Evolutionary conservation across 371 early-diverging fungal species (phyloP).

Genomic region (Encephalitozoon cuniculi): DNA sequence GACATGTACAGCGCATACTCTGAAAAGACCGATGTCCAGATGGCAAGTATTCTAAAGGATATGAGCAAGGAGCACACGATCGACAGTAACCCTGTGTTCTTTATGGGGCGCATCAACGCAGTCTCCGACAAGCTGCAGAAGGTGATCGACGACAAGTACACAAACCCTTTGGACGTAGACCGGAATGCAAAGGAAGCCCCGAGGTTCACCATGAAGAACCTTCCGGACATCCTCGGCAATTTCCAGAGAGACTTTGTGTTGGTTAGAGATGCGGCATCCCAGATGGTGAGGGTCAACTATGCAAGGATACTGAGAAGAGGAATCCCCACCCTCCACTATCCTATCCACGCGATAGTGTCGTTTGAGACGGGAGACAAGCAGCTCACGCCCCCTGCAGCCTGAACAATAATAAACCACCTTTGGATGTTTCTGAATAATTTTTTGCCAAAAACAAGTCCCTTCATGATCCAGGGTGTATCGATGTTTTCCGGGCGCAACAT

Average conservation of each 20-base stretch:
- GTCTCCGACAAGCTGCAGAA: slow-evolving; percentile 6
- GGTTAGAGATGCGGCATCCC: neutral
- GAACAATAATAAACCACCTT: neutral
- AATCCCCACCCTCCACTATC: neutral
- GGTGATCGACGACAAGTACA: slow-evolving; percentile 1
- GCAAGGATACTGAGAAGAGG: slow-evolving; percentile 8
- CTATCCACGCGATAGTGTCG: slow-evolving; percentile 13
- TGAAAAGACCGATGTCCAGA: neutral
- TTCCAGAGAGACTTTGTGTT: slow-evolving; percentile 30
- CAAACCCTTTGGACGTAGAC: slow-evolving; percentile 20
- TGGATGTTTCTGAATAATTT: slow-evolving; percentile 5
- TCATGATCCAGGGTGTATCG: slow-evolving; percentile 32
- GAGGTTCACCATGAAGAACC: slow-evolving; percentile 29
- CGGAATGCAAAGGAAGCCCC: slow-evolving; percentile 7
- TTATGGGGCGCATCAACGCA: slow-evolving; percentile 30
- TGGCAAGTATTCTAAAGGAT: slow-evolving; percentile 21
- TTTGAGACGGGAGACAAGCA: neutral
- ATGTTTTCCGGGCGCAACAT: slow-evolving; percentile 28
- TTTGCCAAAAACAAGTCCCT: slow-evolving; percentile 1
- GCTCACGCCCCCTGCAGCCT: neutral
- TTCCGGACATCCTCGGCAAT: slow-evolving; percentile 10
- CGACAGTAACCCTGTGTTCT: slow-evolving; percentile 18
- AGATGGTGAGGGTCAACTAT: slow-evolving; percentile 10
- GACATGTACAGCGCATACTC: slow-evolving; percentile 28
- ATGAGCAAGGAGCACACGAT: neutral